Evolutionary conservation across 164 flowering plant genomes (phyloP).

Genomic region (Kingdonia uniflora): DNA sequence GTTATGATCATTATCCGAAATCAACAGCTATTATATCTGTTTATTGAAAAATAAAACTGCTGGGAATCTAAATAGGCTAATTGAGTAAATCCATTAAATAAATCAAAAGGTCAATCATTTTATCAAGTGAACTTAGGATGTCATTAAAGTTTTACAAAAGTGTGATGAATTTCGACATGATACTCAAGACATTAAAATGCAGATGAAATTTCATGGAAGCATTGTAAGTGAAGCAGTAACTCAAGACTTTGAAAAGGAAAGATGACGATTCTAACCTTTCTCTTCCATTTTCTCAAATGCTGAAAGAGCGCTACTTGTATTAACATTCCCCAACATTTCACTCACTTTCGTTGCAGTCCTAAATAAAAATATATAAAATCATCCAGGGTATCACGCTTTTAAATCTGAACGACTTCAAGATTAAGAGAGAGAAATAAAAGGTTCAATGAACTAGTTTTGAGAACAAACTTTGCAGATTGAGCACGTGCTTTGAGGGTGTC

Average conservation of each 20-base stretch:
- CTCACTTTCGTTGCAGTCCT: constrained; percentile 95
- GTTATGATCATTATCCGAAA: no score
- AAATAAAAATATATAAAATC: constrained; percentile 1
- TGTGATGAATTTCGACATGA: no score
- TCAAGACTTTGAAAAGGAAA: background rate
- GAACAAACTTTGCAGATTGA: constrained; percentile 89
- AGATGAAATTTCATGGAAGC: background rate
- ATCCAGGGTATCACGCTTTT: background rate
- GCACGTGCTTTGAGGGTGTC: constrained; percentile 97
- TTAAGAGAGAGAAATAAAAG: background rate
- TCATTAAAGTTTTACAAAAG: no score
- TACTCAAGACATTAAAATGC: no score
- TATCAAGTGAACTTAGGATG: no score
- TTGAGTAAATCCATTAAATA: no score
- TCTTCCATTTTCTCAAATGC: constrained; percentile 99
- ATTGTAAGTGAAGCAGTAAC: background rate
- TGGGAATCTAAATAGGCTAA: no score
- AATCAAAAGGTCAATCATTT: no score
- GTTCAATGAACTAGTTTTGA: background rate
- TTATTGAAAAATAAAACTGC: no score
- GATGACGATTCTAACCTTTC: constrained; percentile 40
- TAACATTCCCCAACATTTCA: constrained; percentile 92
- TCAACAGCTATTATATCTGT: no score
- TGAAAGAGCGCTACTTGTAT: constrained; percentile 87
- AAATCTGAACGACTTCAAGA: constrained; percentile 3